phyloP scores from a whole-genome alignment of 116 monocot species.

The Dioscorea cayenensis region DNA sequence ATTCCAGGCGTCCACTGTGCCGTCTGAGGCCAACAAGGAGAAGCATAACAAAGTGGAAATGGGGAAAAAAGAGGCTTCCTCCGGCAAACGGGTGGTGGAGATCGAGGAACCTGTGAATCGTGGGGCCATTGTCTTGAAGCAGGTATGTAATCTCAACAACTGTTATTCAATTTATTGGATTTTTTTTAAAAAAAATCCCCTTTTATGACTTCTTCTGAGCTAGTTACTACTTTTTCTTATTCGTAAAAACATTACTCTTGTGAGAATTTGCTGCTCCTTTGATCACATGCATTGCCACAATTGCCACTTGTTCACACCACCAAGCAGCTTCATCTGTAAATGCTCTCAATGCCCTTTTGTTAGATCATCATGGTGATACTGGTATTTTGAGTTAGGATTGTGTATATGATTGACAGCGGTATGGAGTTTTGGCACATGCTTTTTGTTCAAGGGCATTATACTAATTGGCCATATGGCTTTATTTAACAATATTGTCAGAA shows the following conservation, averaged over 20 bases:
- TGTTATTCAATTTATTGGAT: constrained; percentile 11
- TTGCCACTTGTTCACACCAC: neutral
- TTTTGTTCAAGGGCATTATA: too few relatives aligned
- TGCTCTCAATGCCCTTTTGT: too few relatives aligned
- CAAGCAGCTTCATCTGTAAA: too few relatives aligned
- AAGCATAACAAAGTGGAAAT: constrained; percentile 24
- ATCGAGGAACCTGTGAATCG: constrained; percentile 46
- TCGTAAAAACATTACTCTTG: neutral
- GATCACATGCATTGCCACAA: neutral
- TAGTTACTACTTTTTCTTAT: neutral
- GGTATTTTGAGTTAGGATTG: too few relatives aligned
- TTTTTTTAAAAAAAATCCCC: neutral
- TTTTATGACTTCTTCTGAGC: neutral
- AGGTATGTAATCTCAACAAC: constrained; percentile 24
- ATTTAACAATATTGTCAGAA: too few relatives aligned
- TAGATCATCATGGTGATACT: too few relatives aligned
- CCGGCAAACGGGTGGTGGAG: constrained; percentile 46
- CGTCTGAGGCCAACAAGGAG: constrained; percentile 2
- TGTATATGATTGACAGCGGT: too few relatives aligned
- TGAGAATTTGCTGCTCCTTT: neutral
- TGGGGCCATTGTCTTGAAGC: constrained; percentile 35
- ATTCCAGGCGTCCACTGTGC: constrained; percentile 33
- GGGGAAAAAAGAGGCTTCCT: constrained; percentile 17
- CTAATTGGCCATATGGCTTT: too few relatives aligned
- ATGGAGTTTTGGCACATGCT: too few relatives aligned